A percentile compares a stretch with the other conserved stretches of the same genome.
Conservation (phyloP, 2,329 filamentous ascomycete genomes). For the Fulvia fulva region DNA sequence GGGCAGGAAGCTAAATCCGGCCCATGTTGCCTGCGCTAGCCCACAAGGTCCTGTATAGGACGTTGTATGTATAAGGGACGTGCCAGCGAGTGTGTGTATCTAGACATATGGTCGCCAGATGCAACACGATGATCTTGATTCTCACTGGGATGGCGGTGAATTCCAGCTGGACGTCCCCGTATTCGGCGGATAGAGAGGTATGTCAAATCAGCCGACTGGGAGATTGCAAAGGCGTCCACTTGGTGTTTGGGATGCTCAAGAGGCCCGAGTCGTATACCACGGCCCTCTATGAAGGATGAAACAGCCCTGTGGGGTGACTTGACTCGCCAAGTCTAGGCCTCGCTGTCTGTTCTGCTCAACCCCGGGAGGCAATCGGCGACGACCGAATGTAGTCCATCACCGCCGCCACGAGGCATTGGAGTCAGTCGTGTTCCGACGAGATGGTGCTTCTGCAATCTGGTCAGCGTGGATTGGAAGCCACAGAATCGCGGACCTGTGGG, state of each 20-base stretch:
- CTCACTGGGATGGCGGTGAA: not conserved
- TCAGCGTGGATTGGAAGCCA: too few relatives aligned
- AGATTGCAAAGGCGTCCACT: not conserved
- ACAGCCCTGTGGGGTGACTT: not conserved
- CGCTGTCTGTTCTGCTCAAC: not conserved
- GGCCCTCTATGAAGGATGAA: not conserved
- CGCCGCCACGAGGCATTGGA: too few relatives aligned
- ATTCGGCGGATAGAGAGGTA: not conserved
- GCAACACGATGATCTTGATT: not conserved
- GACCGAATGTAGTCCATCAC: too few relatives aligned
- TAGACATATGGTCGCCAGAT: not conserved
- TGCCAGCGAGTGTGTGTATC: not conserved
- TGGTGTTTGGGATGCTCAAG: not conserved
- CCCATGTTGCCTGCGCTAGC: not conserved
- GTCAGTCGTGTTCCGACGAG: too few relatives aligned
- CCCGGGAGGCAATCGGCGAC: too few relatives aligned
- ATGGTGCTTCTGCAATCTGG: too few relatives aligned
- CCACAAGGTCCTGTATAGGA: not conserved
- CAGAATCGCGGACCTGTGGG: too few relatives aligned
- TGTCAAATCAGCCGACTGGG: not conserved
- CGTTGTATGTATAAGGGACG: not conserved
- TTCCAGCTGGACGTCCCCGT: not conserved
- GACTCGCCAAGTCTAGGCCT: not conserved
- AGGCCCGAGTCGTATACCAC: not conserved
- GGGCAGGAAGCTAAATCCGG: not conserved